phyloP scores from a whole-genome alignment of 139 green algal species.

The Pleodorina starrii region DNA sequence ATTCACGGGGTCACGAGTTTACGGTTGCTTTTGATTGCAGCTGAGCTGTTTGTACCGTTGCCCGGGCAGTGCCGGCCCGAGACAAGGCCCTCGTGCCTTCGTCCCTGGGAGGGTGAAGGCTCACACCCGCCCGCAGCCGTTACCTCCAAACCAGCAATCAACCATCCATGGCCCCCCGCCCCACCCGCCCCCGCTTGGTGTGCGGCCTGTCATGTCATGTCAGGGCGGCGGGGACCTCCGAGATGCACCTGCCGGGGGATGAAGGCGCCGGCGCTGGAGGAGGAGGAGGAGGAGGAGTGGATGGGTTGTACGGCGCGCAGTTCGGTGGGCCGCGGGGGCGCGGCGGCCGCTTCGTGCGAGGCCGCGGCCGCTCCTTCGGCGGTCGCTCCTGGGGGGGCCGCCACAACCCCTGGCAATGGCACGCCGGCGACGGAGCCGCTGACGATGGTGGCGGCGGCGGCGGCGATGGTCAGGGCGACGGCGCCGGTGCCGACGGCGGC shows the following conservation, averaged over 20 bases:
- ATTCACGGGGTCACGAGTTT: too few species aligned
- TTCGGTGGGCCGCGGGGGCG: not conserved
- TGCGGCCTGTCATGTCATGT: too few species aligned
- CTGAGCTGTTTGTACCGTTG: too few species aligned
- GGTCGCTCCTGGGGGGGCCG: constrained; percentile 13
- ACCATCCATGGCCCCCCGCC: too few species aligned
- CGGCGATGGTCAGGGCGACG: not conserved
- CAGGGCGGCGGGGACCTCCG: constrained; percentile 33
- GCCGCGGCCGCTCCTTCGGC: not conserved
- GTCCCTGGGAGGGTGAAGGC: too few species aligned
- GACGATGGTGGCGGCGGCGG: not conserved
- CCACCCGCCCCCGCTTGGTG: too few species aligned
- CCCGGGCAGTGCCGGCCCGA: too few species aligned
- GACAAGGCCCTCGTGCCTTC: too few species aligned
- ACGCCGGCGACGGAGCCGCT: not conserved
- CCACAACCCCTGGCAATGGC: not conserved
- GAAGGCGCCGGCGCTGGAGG: constrained; percentile 1
- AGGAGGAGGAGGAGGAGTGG: not conserved
- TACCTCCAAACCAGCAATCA: too few species aligned
- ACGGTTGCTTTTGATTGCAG: too few species aligned
- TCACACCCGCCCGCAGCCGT: too few species aligned
- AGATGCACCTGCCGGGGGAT: constrained; percentile 14
- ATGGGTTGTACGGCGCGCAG: not conserved
- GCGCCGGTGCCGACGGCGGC: not conserved
- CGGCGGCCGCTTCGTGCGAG: not conserved